Conservation (phyloP, 1,139 yeast species). For the Blastobotrys indianensis region DNA sequence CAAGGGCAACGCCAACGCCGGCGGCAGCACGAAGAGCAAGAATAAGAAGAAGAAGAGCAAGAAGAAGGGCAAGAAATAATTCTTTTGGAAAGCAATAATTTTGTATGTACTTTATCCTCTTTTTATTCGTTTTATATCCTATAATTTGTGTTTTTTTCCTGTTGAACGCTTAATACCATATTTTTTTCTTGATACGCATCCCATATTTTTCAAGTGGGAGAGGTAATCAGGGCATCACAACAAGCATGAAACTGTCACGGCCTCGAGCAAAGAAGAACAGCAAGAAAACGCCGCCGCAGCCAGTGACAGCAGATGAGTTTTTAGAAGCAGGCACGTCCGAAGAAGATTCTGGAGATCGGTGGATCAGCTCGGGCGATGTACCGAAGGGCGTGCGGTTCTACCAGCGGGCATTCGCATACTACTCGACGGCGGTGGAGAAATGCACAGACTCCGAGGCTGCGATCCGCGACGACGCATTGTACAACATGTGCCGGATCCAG, state of each 20-base stretch:
- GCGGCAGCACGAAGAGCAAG: conserved; percentile 12
- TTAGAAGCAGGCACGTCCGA: conserved; percentile 26
- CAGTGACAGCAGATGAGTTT: conserved; percentile 23
- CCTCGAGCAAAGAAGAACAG: conserved; percentile 11
- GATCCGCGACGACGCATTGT: conserved; percentile 23
- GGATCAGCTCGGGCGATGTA: conserved; percentile 29
- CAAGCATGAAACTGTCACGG: neutral
- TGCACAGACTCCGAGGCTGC: conserved; percentile 9
- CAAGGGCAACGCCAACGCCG: conserved; percentile 10
- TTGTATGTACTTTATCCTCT: neutral
- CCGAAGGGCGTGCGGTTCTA: conserved; percentile 30
- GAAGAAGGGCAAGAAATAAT: conserved; percentile 21
- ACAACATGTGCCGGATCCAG: conserved; percentile 29
- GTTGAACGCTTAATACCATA: neutral
- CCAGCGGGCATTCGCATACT: conserved; percentile 23
- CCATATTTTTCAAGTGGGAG: neutral
- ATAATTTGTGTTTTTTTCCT: conserved; percentile 2
- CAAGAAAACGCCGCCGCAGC: conserved; percentile 13
- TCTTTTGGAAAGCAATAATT: neutral
- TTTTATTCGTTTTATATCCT: conserved; percentile 2
- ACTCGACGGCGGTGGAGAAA: conserved; percentile 17
- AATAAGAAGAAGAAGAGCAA: conserved; percentile 23
- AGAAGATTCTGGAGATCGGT: conserved; percentile 31
- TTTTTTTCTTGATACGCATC: too few species aligned
- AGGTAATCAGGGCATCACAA: neutral